Percentiles rank a stretch among this genome's conserved stretches.
phyloP scores from a whole-genome alignment of 2,329 filamentous ascomycete species.

The Rhynchosporium graminicola region DNA sequence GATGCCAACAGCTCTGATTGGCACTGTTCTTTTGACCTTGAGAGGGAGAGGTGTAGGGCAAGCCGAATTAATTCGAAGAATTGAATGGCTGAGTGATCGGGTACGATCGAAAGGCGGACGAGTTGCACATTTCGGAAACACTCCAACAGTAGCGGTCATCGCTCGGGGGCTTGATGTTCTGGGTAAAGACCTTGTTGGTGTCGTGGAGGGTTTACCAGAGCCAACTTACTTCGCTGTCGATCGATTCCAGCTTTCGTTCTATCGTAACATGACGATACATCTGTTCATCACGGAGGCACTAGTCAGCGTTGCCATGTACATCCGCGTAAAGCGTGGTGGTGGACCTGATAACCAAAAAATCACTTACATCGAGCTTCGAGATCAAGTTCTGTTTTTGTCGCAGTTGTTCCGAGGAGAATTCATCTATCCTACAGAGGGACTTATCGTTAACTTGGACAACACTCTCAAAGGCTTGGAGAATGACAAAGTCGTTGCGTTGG shows the following conservation, averaged over 20 bases:
- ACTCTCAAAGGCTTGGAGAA: slow-evolving; percentile 76
- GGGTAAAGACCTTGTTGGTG: slow-evolving; percentile 83
- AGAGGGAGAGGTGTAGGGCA: slow-evolving; percentile 90
- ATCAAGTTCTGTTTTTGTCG: slow-evolving; percentile 86
- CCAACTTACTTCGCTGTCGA: slow-evolving; percentile 95
- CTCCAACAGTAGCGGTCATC: slow-evolving; percentile 78
- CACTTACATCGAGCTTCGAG: slow-evolving; percentile 68
- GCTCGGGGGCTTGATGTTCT: slow-evolving; percentile 89
- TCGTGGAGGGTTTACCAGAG: slow-evolving; percentile 77
- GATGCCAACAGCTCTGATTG: slow-evolving; percentile 96
- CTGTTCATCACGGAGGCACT: slow-evolving; percentile 93
- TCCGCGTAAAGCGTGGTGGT: slow-evolving; percentile 86
- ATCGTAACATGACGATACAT: slow-evolving; percentile 99
- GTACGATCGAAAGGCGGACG: slow-evolving; percentile 85
- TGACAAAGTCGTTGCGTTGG: slow-evolving; percentile 74
- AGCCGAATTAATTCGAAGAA: slow-evolving; percentile 77
- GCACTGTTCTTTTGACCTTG: slow-evolving; percentile 87
- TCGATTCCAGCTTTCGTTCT: slow-evolving; percentile 95
- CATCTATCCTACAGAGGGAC: slow-evolving; percentile 87
- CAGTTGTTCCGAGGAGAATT: slow-evolving; percentile 95
- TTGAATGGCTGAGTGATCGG: slow-evolving; percentile 85
- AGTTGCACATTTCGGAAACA: slow-evolving; percentile 87
- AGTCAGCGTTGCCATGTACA: slow-evolving; percentile 89
- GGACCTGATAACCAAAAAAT: slow-evolving; percentile 80
- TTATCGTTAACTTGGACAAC: slow-evolving; percentile 76